Evolutionary conservation across 2,329 filamentous ascomycete species (phyloP).

Genomic region (Verticillium tricorpus): DNA sequence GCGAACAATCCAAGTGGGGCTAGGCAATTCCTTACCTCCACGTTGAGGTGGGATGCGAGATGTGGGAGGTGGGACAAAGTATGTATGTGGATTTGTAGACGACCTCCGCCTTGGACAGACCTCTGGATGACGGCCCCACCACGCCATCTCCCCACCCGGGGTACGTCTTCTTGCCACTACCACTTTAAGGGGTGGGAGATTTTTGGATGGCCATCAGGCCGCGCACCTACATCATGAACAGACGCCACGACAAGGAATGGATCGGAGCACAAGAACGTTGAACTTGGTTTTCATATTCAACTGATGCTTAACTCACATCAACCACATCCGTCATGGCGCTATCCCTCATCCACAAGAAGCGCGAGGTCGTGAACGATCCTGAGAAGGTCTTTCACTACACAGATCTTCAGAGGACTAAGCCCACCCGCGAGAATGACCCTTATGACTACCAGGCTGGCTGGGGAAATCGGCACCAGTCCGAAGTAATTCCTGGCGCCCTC

Average conservation of each 20-base stretch:
- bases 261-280: no score
- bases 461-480: constrained; percentile 42
- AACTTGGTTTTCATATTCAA: background rate
- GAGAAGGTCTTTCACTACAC: constrained; percentile 54
- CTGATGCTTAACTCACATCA: background rate
- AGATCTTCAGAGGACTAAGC: constrained; percentile 53
- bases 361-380: constrained; percentile 34
- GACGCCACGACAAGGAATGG: no score
- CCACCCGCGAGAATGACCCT: constrained; percentile 32
- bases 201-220: background rate
- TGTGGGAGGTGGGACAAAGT: no score
- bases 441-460: constrained; percentile 53
- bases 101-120: background rate
- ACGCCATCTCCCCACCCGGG: background rate
- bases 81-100: no score
- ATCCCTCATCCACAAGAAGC: background rate
- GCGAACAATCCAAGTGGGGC: background rate
- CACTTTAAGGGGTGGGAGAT: background rate
- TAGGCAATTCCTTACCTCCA: no score
- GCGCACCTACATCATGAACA: no score
- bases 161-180: background rate
- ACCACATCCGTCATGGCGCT: background rate
- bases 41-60: no score
- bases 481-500: constrained; percentile 40
- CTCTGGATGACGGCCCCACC: background rate